Conservation (phyloP, 2,329 filamentous ascomycete species). For the Mollisia scopiformis region DNA sequence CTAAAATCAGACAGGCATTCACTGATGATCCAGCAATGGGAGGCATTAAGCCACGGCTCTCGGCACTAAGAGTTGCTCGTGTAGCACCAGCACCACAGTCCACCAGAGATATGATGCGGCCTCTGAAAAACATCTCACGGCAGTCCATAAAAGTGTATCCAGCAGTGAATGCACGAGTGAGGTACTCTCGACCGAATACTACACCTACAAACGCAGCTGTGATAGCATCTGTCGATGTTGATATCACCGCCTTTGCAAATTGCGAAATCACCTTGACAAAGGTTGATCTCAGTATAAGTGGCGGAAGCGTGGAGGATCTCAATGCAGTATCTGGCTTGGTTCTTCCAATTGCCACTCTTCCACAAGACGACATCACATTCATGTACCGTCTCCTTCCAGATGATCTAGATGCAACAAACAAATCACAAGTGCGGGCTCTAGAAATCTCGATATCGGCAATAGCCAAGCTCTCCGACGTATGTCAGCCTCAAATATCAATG, state of each 20-base stretch:
- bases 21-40: slow-evolving; percentile 64
- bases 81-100: slow-evolving; percentile 69
- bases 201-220: slow-evolving; percentile 60
- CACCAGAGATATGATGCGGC: slow-evolving; percentile 61
- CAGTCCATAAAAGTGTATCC: slow-evolving; percentile 68
- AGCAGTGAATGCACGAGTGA: slow-evolving; percentile 71
- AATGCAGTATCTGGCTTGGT: slow-evolving; percentile 50
- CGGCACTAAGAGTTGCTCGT: slow-evolving; percentile 73
- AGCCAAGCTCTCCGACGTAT: slow-evolving; percentile 58
- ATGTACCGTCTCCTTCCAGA: slow-evolving; percentile 67
- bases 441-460: slow-evolving; percentile 63
- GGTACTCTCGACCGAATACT: slow-evolving; percentile 67
- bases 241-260: slow-evolving; percentile 71
- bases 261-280: slow-evolving; percentile 66
- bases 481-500: slow-evolving; percentile 64
- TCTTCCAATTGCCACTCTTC: slow-evolving; percentile 64
- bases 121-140: slow-evolving; percentile 65
- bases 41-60: slow-evolving; percentile 65
- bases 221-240: slow-evolving; percentile 73
- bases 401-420: slow-evolving; percentile 40
- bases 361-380: slow-evolving; percentile 76
- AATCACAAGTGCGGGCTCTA: slow-evolving; percentile 54
- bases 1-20: slow-evolving; percentile 51
- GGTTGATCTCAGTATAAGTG: slow-evolving; percentile 59
- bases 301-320: slow-evolving; percentile 62